Evolutionary conservation across 83 land plant species (phyloP).

Genomic region (Picea abies): DNA sequence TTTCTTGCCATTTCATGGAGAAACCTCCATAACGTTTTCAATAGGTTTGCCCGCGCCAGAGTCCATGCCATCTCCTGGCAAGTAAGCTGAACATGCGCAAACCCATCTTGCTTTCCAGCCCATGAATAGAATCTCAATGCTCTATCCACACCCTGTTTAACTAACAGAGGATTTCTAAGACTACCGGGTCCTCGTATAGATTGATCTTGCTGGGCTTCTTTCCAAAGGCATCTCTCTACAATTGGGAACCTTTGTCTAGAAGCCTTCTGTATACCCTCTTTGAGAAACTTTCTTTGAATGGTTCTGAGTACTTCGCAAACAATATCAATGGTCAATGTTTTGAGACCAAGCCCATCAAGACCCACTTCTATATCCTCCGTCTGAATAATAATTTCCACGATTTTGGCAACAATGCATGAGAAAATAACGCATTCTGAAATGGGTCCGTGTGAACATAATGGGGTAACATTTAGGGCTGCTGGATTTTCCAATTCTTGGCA

Average conservation of each 20-base stretch:
- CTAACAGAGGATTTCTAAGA: constrained; percentile 33
- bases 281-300: constrained; percentile 42
- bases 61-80: constrained; percentile 62
- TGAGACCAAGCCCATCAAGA: constrained; percentile 1
- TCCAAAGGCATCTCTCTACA: constrained; percentile 30
- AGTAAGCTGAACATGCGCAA: constrained; percentile 38
- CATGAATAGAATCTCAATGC: constrained; percentile 60
- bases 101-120: constrained; percentile 43
- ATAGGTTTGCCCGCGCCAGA: constrained; percentile 39
- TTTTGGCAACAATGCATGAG: constrained; percentile 19
- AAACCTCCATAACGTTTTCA: constrained; percentile 52
- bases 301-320: constrained; percentile 36
- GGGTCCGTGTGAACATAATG: constrained; percentile 2
- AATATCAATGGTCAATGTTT: constrained; percentile 19
- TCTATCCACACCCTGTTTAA: constrained; percentile 36
- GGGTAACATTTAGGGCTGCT: too few species aligned
- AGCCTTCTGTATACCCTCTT: constrained; percentile 29
- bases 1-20: constrained; percentile 43
- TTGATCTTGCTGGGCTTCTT: constrained; percentile 19
- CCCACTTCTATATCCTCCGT: constrained; percentile 13
- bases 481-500: too few species aligned
- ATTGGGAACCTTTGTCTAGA: constrained; percentile 47
- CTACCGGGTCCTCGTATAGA: constrained; percentile 32
- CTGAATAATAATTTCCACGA: constrained; percentile 10
- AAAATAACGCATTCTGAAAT: constrained; percentile 12